Base-by-base conservation (phyloP, 345 rosid genomes). In the Rhodamnia argentea region DNA sequence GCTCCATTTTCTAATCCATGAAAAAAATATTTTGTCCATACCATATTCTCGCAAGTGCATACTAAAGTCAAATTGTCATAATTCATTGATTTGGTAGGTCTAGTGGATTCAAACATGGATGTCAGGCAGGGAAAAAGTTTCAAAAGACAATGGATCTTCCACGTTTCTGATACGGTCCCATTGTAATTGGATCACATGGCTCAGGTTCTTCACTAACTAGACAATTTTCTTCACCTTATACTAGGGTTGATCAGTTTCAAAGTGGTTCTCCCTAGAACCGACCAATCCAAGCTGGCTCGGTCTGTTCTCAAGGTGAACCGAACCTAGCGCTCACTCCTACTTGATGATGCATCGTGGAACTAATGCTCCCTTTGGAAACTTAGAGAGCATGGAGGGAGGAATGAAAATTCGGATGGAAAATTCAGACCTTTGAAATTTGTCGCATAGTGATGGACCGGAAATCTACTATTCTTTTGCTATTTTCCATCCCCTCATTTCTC, bases 221-320 rank as follows among this genome's bases (percentile, higher is more conserved):
- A 70, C 81, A 70, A 70, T 18, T 70, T 70, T 1, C 81, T 37
- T 9, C 26, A 2, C 81, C 0, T 29, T 29, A 32, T 16, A 29
- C 18, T 29, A 29, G 18, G 44, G 23, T 29, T 29, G 6, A 70
- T 70, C 7, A 2, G 13, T 18, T 70, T 37, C 6, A 40, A 70
- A 70, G 13, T 4, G 6, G 0, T 2, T 18, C 47, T 0, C 11
- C 47, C 10, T 37, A 24, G 24, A 70, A 37, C 26, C 40, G 0
- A 0, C 26, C 0, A 20, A 3, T 37, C 47, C 23, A 70, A 6
- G 24, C 24, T 0, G 0, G 18, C 29, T 62, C 37, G 3, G 3
- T 70, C 1, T 4, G 0, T 70, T 32, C 44, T 18, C 1, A 32
- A 0, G 24, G 32, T 32, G 12, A 70, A 16, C 13, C 47, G 20